A percentile compares a stretch with the other conserved stretches of the same genome.
Conservation (phyloP, 257 asterid genomes). For the Lavandula angustifolia region DNA sequence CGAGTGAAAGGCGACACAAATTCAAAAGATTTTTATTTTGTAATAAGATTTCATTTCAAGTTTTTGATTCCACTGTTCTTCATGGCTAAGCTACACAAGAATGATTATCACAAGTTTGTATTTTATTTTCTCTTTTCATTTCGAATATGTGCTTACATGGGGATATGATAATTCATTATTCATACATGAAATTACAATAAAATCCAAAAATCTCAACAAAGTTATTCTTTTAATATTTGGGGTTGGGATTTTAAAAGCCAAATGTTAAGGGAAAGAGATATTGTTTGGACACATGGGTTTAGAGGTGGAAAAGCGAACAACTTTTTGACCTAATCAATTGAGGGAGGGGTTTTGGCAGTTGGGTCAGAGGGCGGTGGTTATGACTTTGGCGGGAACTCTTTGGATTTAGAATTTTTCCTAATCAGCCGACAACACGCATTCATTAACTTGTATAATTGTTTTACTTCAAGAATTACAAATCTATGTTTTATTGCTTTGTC, state of each 20-base stretch:
- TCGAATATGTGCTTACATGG: too few relatives aligned
- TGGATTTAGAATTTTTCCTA: constrained; percentile 30
- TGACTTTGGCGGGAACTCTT: constrained; percentile 38
- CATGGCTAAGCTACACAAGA: too few relatives aligned
- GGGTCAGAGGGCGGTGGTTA: constrained; percentile 43
- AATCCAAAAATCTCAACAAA: background rate
- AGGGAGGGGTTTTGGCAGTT: constrained; percentile 24
- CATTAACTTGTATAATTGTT: constrained; percentile 14
- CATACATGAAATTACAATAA: background rate
- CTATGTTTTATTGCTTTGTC: too few relatives aligned
- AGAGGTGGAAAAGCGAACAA: constrained; percentile 37
- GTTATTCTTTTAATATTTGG: background rate
- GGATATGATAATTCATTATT: too few relatives aligned
- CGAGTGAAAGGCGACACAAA: constrained; percentile 21
- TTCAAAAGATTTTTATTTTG: background rate
- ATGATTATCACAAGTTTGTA: too few relatives aligned
- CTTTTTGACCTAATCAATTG: constrained; percentile 46
- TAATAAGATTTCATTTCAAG: too few relatives aligned
- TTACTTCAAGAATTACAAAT: background rate
- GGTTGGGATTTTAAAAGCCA: constrained; percentile 42
- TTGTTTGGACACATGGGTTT: constrained; percentile 27
- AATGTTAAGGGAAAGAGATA: constrained; percentile 38
- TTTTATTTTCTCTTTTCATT: too few relatives aligned
- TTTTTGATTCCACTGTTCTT: too few relatives aligned
- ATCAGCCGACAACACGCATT: constrained; percentile 30